Conservation (phyloP, 306 rosid genomes). For the Sicyos edulis region DNA sequence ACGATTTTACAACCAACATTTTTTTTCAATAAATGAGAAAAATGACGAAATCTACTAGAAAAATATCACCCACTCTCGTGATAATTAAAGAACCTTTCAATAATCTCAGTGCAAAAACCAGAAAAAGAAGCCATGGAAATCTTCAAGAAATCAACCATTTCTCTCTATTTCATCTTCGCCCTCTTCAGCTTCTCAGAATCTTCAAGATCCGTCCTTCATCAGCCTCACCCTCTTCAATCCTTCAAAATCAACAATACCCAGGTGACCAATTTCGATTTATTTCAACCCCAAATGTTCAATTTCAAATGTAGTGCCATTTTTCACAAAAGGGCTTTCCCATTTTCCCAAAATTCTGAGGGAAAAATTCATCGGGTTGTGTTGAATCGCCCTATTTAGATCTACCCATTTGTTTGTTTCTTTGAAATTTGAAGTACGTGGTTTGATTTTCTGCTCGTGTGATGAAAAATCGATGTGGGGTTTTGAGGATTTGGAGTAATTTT, state of each 20-base stretch:
- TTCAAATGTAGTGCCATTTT: not conserved
- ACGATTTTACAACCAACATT: too few species aligned
- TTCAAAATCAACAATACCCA: conserved; percentile 37
- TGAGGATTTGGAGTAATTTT: not conserved
- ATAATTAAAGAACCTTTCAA: not conserved
- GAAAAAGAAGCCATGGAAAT: not conserved
- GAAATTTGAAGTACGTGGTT: too few species aligned
- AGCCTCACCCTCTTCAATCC: conserved; percentile 38
- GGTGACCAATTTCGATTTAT: conserved; percentile 15
- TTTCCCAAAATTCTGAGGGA: not conserved
- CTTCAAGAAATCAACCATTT: conserved; percentile 10
- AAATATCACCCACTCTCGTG: not conserved
- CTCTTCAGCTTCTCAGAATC: conserved; percentile 32
- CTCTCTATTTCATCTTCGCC: conserved; percentile 27
- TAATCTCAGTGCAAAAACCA: not conserved
- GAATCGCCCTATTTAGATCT: not conserved
- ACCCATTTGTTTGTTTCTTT: not conserved
- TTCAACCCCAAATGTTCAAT: not conserved
- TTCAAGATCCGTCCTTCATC: conserved; percentile 27
- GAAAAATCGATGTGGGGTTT: not conserved
- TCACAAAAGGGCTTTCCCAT: too few species aligned
- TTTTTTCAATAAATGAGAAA: too few species aligned
- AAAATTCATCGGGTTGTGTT: not conserved
- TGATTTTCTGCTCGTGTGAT: not conserved
- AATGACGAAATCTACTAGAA: not conserved